These are phyloP conservation scores for Celoporthe dispersa DNA, from an alignment of 2,329 filamentous ascomycete genomes.

Conservation along the genomic window DNA sequence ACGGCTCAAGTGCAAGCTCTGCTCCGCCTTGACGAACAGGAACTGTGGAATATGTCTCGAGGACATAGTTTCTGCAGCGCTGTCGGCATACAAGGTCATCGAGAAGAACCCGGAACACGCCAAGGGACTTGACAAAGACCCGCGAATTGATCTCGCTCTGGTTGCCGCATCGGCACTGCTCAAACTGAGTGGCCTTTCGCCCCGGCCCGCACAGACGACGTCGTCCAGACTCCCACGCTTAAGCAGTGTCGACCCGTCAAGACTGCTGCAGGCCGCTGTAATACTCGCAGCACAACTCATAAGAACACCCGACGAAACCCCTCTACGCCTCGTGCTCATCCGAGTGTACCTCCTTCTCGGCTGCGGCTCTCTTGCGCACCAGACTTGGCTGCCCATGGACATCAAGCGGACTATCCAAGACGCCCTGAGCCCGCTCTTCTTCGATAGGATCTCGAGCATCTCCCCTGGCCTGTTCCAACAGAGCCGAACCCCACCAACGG, in stretches of 20 bases:
- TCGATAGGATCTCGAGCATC: constrained; percentile 58
- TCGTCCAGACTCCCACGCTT: constrained; percentile 30
- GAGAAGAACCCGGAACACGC: constrained; percentile 30
- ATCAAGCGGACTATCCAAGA: constrained; percentile 64
- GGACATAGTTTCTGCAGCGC: constrained; percentile 32
- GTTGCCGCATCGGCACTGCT: constrained; percentile 39
- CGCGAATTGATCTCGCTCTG: constrained; percentile 39
- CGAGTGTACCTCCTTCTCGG: constrained; percentile 58
- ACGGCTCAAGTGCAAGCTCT: constrained; percentile 32
- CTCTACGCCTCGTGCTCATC: constrained; percentile 54
- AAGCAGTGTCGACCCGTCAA: constrained; percentile 34
- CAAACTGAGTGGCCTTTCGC: constrained; percentile 37
- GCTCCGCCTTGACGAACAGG: constrained; percentile 20
- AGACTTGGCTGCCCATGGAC: constrained; percentile 55
- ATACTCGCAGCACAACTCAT: constrained; percentile 55
- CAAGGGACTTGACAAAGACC: constrained; percentile 38
- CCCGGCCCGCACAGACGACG: constrained; percentile 17
- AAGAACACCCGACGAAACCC: constrained; percentile 50
- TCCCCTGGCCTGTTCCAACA: constrained; percentile 49
- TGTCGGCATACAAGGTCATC: constrained; percentile 33
- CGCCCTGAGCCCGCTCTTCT: constrained; percentile 57
- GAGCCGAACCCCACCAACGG: constrained; percentile 42
- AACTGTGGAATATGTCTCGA: constrained; percentile 33
- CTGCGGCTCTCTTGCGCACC: constrained; percentile 50
- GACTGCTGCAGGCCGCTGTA: constrained; percentile 53